These are phyloP conservation scores for Phytophthora quininea DNA, from an alignment of 352 stramenopile genomes.

Conservation along the genomic window DNA sequence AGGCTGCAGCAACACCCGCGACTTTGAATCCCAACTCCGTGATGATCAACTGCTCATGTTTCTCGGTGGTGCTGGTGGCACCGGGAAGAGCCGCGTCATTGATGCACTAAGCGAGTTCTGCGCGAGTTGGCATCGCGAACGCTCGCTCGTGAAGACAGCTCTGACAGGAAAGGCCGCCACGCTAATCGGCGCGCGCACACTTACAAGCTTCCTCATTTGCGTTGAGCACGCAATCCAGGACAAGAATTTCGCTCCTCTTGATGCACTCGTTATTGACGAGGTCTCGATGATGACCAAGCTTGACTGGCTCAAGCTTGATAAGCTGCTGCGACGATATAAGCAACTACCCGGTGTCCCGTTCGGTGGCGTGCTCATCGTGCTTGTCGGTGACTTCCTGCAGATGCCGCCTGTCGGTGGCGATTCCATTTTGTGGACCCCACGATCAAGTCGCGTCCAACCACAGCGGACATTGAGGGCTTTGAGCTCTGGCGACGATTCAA, in stretches of 20 bases:
- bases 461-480: constrained; percentile 7
- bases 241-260: not conserved
- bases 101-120: constrained; percentile 9
- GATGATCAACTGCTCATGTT: constrained; percentile 18
- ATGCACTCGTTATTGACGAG: not conserved
- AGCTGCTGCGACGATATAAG: constrained; percentile 4
- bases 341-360: not conserved
- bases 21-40: constrained; percentile 8
- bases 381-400: constrained; percentile 9
- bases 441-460: not conserved
- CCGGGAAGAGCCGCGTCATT: constrained; percentile 15
- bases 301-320: not conserved
- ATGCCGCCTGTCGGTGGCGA: constrained; percentile 3
- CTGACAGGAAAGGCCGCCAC: not conserved
- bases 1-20: not conserved
- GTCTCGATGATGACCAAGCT: constrained; percentile 4
- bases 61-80: constrained; percentile 11
- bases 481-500: constrained; percentile 6
- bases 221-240: not conserved
- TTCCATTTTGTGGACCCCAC: not conserved
- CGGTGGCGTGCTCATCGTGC: not conserved
- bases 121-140: not conserved
- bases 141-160: not conserved
- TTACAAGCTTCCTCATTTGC: constrained; percentile 3
- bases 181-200: not conserved